Conservation (phyloP, 2,329 filamentous ascomycete species). For the Alternaria sp. region DNA sequence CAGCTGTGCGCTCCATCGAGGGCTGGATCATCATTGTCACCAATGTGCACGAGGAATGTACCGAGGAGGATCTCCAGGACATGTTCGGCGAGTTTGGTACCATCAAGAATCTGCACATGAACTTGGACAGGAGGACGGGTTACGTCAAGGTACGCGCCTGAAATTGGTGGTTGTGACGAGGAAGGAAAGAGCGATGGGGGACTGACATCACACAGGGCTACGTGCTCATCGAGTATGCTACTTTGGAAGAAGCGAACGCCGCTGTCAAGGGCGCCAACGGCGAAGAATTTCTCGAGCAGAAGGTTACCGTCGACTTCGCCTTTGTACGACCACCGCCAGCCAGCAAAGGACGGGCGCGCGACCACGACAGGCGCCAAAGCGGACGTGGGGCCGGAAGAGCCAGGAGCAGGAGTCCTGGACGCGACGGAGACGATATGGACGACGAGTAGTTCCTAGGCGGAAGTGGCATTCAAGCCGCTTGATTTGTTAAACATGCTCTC, state of each 20-base stretch:
- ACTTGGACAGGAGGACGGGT: conserved; percentile 80
- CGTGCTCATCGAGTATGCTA: conserved; percentile 83
- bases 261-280: conserved; percentile 81
- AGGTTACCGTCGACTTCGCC: conserved; percentile 80
- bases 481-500: not conserved
- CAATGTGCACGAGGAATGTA: conserved; percentile 86
- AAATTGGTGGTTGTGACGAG: not conserved
- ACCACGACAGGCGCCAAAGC: conserved; percentile 40
- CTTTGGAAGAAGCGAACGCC: conserved; percentile 77
- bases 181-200: not conserved
- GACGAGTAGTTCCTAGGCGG: conserved; percentile 13
- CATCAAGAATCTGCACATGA: conserved; percentile 86
- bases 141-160: conserved; percentile 76
- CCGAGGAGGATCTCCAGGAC: conserved; percentile 82
- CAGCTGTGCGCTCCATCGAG: conserved; percentile 84
- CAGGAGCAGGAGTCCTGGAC: conserved; percentile 54
- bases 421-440: conserved; percentile 44
- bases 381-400: conserved; percentile 43
- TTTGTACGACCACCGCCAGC: conserved; percentile 77
- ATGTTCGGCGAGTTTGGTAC: conserved; percentile 84
- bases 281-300: conserved; percentile 81
- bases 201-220: conserved; percentile 67
- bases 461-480: not conserved
- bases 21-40: conserved; percentile 89
- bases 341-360: conserved; percentile 55